Conservation (phyloP, 257 asterid genomes). For the Ocimum tenuiflorum region DNA sequence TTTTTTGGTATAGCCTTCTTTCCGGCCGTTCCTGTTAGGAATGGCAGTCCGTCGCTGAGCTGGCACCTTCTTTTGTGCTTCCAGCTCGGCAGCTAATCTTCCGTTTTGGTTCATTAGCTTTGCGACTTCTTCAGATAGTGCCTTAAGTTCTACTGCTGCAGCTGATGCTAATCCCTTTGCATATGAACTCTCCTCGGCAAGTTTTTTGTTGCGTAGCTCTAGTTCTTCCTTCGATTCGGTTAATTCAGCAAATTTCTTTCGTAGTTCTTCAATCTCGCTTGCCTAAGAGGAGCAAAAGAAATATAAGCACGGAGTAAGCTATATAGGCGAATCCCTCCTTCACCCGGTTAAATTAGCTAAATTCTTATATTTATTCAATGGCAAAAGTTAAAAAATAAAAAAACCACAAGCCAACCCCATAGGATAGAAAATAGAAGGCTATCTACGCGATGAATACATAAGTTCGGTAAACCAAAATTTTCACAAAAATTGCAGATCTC, state of each 20-base stretch:
- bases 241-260: constrained; percentile 43
- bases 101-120: constrained; percentile 92
- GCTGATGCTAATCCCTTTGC: constrained; percentile 99
- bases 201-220: constrained; percentile 72
- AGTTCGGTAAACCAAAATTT: too few relatives aligned
- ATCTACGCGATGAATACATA: too few relatives aligned
- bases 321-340: background rate
- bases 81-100: constrained; percentile 60
- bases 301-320: constrained; percentile 9
- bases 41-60: constrained; percentile 55
- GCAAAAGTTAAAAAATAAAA: too few relatives aligned
- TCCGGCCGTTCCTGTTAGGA: constrained; percentile 55
- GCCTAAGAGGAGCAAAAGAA: constrained; percentile 36
- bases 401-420: too few relatives aligned
- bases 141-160: constrained; percentile 94
- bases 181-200: constrained; percentile 86
- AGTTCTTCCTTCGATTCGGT: constrained; percentile 61
- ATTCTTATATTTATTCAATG: too few relatives aligned
- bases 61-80: constrained; percentile 57
- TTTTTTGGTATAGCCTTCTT: constrained; percentile 47
- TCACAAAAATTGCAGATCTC: background rate
- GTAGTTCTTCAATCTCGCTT: constrained; percentile 61
- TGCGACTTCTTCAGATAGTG: constrained; percentile 94
- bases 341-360: background rate
- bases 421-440: too few relatives aligned